Evolutionary conservation across 2,329 filamentous ascomycete species (phyloP).

Genomic region (Metarhizium sp.): DNA sequence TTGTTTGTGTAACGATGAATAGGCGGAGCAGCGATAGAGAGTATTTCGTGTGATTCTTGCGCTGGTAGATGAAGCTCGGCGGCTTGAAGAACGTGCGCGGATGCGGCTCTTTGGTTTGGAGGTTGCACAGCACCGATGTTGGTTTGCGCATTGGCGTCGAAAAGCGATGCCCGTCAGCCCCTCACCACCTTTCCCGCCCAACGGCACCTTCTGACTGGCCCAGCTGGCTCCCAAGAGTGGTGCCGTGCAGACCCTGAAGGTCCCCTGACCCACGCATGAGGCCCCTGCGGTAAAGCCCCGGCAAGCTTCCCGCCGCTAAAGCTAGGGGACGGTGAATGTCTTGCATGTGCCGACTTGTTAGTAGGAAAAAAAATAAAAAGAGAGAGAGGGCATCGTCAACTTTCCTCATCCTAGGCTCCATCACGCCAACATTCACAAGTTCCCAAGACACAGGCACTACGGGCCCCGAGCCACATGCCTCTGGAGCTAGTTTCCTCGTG

Average conservation of each 20-base stretch:
- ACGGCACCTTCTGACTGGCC: not conserved
- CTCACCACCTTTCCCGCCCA: too few relatives aligned
- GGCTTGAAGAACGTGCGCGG: not conserved
- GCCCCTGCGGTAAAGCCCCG: not conserved
- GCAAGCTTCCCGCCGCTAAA: not conserved
- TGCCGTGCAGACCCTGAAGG: not conserved
- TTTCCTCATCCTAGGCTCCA: not conserved
- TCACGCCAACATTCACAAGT: not conserved
- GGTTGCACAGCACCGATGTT: not conserved
- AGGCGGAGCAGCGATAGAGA: not conserved
- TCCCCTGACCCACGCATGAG: conserved; percentile 4
- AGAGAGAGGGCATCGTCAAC: too few relatives aligned
- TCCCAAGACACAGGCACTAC: too few relatives aligned
- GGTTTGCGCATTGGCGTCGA: not conserved
- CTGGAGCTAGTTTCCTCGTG: too few relatives aligned
- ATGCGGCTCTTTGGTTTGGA: not conserved
- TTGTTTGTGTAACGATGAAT: not conserved
- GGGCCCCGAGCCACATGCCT: too few relatives aligned
- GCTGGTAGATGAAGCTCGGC: not conserved
- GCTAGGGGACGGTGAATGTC: not conserved
- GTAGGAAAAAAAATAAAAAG: too few relatives aligned
- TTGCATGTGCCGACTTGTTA: not conserved
- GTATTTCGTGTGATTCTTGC: not conserved
- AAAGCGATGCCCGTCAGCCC: not conserved
- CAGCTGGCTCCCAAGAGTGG: not conserved